A percentile compares a stretch with the other conserved stretches of the same genome.
Conservation (phyloP, 768 basidiomycete species). For the Agaricus subrufescens region DNA sequence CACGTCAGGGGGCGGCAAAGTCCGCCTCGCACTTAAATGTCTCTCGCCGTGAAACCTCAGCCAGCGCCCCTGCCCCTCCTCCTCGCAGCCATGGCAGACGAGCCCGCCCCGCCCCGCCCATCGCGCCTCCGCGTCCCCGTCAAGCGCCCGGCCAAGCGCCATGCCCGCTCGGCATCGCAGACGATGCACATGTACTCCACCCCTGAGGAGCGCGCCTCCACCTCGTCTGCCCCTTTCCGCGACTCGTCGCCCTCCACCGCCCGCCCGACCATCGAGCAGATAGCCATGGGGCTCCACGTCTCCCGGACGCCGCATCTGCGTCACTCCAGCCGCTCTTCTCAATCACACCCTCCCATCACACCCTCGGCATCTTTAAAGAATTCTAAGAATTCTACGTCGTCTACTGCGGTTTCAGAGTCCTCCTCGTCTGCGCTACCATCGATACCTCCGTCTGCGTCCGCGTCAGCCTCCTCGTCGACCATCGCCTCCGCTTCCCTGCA, state of each 20-base stretch:
- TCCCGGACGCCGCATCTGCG: slow-evolving; percentile 70
- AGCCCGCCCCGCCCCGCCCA: slow-evolving; percentile 18
- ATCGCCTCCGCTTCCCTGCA: slow-evolving; percentile 3
- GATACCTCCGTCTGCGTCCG: slow-evolving; percentile 22
- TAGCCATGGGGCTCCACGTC: slow-evolving; percentile 76
- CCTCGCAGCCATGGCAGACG: too few species aligned
- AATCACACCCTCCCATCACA: slow-evolving; percentile 19
- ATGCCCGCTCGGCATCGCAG: slow-evolving; percentile 12
- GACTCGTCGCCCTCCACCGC: slow-evolving; percentile 30
- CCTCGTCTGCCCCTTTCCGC: slow-evolving; percentile 14
- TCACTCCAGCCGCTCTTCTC: slow-evolving; percentile 19
- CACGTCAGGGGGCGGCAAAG: background rate
- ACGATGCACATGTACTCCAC: slow-evolving; percentile 25
- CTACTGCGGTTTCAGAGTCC: slow-evolving; percentile 40
- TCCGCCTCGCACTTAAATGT: background rate
- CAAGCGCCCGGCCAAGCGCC: slow-evolving; percentile 21
- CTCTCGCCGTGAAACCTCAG: too few species aligned
- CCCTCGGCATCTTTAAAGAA: slow-evolving; percentile 32
- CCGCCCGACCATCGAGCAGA: slow-evolving; percentile 69
- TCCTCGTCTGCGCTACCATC: slow-evolving; percentile 49
- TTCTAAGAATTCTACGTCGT: slow-evolving; percentile 46
- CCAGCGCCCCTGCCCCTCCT: too few species aligned
- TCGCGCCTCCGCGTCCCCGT: slow-evolving; percentile 24
- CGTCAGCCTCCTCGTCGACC: slow-evolving; percentile 9
- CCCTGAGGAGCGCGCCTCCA: slow-evolving; percentile 18